phyloP scores from a whole-genome alignment of 768 basidiomycete species.

The Butyriboletus loyo region DNA sequence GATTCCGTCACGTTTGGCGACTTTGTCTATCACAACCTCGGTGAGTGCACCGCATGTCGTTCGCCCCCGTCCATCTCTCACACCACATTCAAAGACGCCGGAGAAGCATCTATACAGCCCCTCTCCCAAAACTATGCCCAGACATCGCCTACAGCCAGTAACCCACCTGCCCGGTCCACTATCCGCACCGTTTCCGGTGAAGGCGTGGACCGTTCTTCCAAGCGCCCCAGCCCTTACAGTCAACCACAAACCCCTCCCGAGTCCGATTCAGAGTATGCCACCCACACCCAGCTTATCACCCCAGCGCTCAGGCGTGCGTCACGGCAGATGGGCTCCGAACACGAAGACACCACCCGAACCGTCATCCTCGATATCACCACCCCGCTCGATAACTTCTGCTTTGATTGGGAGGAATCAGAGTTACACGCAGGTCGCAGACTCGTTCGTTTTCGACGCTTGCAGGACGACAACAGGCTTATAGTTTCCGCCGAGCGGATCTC shows the following conservation, averaged over 20 bases:
- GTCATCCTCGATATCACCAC: constrained; percentile 61
- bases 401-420: constrained; percentile 65
- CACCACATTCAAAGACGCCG: constrained; percentile 3
- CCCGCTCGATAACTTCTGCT: constrained; percentile 52
- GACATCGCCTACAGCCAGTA: background rate
- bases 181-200: constrained; percentile 31
- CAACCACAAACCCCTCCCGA: constrained; percentile 41
- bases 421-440: constrained; percentile 70
- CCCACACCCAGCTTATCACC: constrained; percentile 1
- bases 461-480: constrained; percentile 72
- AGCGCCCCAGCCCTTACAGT: constrained; percentile 40
- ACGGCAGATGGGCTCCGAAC: constrained; percentile 25
- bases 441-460: constrained; percentile 79
- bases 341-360: constrained; percentile 47
- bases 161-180: constrained; percentile 13
- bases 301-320: constrained; percentile 23
- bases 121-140: background rate
- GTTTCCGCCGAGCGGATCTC: constrained; percentile 74
- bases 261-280: constrained; percentile 37
- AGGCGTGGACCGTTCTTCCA: constrained; percentile 25
- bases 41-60: constrained; percentile 23
- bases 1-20: constrained; percentile 70
- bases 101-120: background rate
- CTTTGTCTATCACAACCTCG: constrained; percentile 59
- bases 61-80: background rate